These are phyloP conservation scores for Flueggea neowawraea DNA, from an alignment of 441 rosid genomes.

Conservation along the genomic window DNA sequence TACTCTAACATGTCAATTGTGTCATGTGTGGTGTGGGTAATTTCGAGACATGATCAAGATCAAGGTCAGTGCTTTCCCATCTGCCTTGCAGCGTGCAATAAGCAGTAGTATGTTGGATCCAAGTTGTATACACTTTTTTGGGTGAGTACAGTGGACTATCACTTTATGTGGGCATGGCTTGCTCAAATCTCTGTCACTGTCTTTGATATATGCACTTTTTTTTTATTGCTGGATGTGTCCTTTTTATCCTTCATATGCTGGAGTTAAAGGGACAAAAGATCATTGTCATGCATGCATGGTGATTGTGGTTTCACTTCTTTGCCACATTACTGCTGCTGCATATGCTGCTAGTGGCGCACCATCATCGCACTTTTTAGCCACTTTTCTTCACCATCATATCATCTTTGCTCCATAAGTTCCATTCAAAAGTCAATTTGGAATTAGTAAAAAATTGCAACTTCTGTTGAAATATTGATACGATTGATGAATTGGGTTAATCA, in stretches of 20 bases:
- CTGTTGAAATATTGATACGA: too few relatives aligned
- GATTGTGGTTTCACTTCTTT: conserved; percentile 4
- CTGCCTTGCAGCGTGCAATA: too few relatives aligned
- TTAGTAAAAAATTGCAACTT: too few relatives aligned
- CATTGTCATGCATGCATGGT: conserved; percentile 23
- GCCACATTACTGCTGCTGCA: conserved; percentile 3
- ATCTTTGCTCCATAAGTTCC: too few relatives aligned
- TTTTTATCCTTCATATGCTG: conserved; percentile 11
- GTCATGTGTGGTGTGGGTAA: conserved; percentile 22
- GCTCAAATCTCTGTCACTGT: conserved; percentile 19
- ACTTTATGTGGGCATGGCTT: conserved; percentile 20
- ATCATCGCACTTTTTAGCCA: neutral
- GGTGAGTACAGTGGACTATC: conserved; percentile 6
- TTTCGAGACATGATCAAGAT: conserved; percentile 16
- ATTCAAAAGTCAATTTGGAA: too few relatives aligned
- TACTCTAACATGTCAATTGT: neutral
- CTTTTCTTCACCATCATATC: neutral
- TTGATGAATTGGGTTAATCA: too few relatives aligned
- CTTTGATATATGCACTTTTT: conserved; percentile 1
- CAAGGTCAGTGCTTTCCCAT: conserved; percentile 3
- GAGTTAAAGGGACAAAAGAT: conserved; percentile 17
- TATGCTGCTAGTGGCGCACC: conserved; percentile 29
- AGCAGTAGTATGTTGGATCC: conserved; percentile 10
- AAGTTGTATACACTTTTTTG: conserved; percentile 3
- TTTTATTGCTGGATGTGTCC: neutral